Percentiles rank a stretch among this genome's conserved stretches.
Conservation (phyloP, 2,329 filamentous ascomycete species). For the Colletotrichum neosansevieriae region DNA sequence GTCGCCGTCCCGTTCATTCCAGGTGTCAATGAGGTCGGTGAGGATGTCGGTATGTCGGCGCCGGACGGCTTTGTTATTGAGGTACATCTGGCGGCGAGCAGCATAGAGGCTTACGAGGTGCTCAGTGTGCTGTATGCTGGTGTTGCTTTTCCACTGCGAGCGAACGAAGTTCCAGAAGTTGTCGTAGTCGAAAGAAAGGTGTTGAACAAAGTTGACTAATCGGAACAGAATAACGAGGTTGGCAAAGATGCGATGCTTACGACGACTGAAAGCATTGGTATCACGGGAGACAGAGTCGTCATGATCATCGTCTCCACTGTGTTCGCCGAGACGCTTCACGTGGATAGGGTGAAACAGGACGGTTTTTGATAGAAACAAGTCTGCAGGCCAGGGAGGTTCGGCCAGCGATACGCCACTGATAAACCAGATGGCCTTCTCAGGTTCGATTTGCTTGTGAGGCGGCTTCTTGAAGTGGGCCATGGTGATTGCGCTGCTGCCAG, state of each 20-base stretch:
- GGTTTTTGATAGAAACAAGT: neutral
- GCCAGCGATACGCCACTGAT: slow-evolving; percentile 23
- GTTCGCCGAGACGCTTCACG: neutral
- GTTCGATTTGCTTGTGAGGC: neutral
- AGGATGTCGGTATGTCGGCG: slow-evolving; percentile 8
- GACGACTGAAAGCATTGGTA: neutral
- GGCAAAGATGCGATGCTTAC: slow-evolving; percentile 16
- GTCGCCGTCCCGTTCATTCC: slow-evolving; percentile 2
- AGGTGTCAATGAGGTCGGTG: slow-evolving; percentile 33
- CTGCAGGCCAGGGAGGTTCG: slow-evolving; percentile 7
- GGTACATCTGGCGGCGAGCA: slow-evolving; percentile 17
- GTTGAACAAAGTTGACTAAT: slow-evolving; percentile 7
- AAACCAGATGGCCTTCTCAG: neutral
- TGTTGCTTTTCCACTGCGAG: neutral
- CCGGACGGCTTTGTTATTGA: neutral
- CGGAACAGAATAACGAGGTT: slow-evolving; percentile 36
- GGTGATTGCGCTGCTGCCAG: neutral
- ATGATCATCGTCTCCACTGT: neutral
- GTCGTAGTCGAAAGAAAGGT: slow-evolving; percentile 24
- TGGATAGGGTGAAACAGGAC: slow-evolving; percentile 10
- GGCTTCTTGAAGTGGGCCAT: neutral
- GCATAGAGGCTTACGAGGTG: slow-evolving; percentile 10
- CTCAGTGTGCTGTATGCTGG: neutral
- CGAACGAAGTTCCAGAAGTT: slow-evolving; percentile 21
- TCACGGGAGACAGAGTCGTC: neutral